Percentiles rank a stretch among this genome's conserved stretches.
phyloP scores from a whole-genome alignment of 805 yeast genomes.

The fission yeast (Schizosaccharomyces pombe) region ASM294v3 CU329670.1:320501-321000 shows the following conservation, averaged over 20 bases:
- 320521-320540: conserved; percentile 76
- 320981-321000: background rate
- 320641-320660: conserved; percentile 88
- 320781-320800: conserved; percentile 73
- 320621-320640: conserved; percentile 55
- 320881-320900: conserved; percentile 53
- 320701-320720: conserved; percentile 79
- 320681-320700: conserved; percentile 42
- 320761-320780: conserved; percentile 63
- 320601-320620: conserved; percentile 96
- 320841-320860: conserved; percentile 70
- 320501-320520: conserved; percentile 73
- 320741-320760: conserved; percentile 50
- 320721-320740: conserved; percentile 71
- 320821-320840: conserved; percentile 44
- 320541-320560: conserved; percentile 89
- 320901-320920: conserved; percentile 83
- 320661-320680: conserved; percentile 95
- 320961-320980: background rate
- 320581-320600: conserved; percentile 98
- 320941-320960: conserved; percentile 12
- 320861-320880: conserved; percentile 79
- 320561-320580: conserved; percentile 49
- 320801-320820: conserved; percentile 71
- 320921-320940: conserved; percentile 50